phyloP scores from a whole-genome alignment of 805 yeast genomes.

The Candida parachauliodes region DNA sequence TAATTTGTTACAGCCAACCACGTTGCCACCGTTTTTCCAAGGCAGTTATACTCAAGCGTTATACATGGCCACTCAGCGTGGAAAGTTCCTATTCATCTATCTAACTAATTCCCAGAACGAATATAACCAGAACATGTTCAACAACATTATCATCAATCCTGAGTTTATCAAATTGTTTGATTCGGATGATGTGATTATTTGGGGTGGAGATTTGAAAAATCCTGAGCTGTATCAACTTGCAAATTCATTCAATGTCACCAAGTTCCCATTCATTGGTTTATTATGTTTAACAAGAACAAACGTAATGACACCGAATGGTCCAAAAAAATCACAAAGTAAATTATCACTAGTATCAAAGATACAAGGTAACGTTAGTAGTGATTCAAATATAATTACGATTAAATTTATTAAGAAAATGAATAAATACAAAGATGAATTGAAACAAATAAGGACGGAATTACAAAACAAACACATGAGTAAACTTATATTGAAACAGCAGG shows the following conservation, averaged over 20 bases:
- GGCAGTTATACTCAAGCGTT: slow-evolving; percentile 83
- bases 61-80: slow-evolving; percentile 62
- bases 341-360: slow-evolving; percentile 58
- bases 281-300: slow-evolving; percentile 62
- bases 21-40: slow-evolving; percentile 49
- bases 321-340: slow-evolving; percentile 49
- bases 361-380: slow-evolving; percentile 44
- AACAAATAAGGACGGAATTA: slow-evolving; percentile 58
- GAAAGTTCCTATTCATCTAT: slow-evolving; percentile 69
- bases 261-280: slow-evolving; percentile 79
- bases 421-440: slow-evolving; percentile 59
- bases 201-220: slow-evolving; percentile 86
- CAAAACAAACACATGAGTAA: slow-evolving; percentile 57
- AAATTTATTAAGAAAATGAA: slow-evolving; percentile 46
- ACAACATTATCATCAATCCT: slow-evolving; percentile 50
- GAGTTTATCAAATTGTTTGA: slow-evolving; percentile 40
- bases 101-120: slow-evolving; percentile 73
- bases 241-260: slow-evolving; percentile 63
- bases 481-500: slow-evolving; percentile 66
- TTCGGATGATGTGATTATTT: slow-evolving; percentile 53
- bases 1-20: slow-evolving; percentile 21
- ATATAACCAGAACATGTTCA: slow-evolving; percentile 49
- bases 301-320: slow-evolving; percentile 53
- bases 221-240: slow-evolving; percentile 85
- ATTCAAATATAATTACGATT: slow-evolving; percentile 19